These are phyloP conservation scores for Fraxinus sp. DNA, from an alignment of 305 asterid genomes.

Conservation along the genomic window DNA sequence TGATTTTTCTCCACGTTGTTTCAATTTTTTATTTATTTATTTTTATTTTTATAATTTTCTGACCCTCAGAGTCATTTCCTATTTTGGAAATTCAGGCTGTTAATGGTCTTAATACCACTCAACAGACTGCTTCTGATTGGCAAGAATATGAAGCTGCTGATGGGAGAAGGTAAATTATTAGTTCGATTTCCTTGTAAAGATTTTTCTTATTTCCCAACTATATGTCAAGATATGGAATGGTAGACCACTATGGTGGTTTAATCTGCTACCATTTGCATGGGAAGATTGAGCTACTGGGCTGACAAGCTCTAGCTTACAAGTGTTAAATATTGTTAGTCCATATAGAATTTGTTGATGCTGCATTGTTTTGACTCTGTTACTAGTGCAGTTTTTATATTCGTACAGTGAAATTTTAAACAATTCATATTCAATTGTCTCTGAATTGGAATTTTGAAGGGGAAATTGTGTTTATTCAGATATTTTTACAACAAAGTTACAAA, in stretches of 20 bases:
- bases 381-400: not conserved
- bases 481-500: slow-evolving; percentile 85
- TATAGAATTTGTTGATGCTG: not conserved
- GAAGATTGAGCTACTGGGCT: slow-evolving; percentile 11
- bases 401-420: not conserved
- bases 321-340: slow-evolving; percentile 18
- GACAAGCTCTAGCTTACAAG: slow-evolving; percentile 10
- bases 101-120: slow-evolving; percentile 42
- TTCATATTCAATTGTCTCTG: slow-evolving; percentile 9
- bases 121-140: slow-evolving; percentile 80
- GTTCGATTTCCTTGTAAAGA: slow-evolving; percentile 16
- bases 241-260: slow-evolving; percentile 10
- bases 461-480: slow-evolving; percentile 49
- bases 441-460: slow-evolving; percentile 13
- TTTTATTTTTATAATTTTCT: not conserved
- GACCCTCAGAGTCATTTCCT: slow-evolving; percentile 8
- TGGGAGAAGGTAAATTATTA: slow-evolving; percentile 72
- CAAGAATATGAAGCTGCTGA: slow-evolving; percentile 87
- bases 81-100: slow-evolving; percentile 35
- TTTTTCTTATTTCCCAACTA: slow-evolving; percentile 9
- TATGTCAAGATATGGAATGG: slow-evolving; percentile 3
- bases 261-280: slow-evolving; percentile 23
- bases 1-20: not conserved
- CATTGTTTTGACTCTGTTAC: not conserved
- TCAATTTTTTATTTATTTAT: not conserved